Conservation (phyloP, 192 early-diverging fungal genomes). For the Anaeromyces robustus region DNA sequence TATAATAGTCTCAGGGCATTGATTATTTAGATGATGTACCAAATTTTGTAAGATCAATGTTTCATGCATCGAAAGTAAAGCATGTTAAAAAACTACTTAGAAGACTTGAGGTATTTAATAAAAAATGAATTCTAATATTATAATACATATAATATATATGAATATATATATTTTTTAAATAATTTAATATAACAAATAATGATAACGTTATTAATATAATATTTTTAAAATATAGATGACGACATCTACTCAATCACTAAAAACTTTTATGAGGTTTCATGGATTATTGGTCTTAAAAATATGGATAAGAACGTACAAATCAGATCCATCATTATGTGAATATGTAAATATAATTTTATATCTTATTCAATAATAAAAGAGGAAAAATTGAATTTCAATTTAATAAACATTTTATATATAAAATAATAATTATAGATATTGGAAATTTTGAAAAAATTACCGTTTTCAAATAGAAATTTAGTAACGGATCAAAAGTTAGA, state of each 20-base stretch:
- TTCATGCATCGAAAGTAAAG: conserved; percentile 6
- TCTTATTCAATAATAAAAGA: too few relatives aligned
- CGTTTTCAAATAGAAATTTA: neutral
- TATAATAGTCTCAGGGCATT: neutral
- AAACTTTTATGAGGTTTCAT: conserved; percentile 44
- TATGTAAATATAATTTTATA: neutral
- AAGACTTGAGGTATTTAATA: conserved; percentile 8
- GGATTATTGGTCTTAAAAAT: conserved; percentile 61
- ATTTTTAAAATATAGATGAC: neutral
- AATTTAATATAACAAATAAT: conserved; percentile 15
- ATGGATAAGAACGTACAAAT: conserved; percentile 13
- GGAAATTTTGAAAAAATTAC: neutral
- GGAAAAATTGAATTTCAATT: too few relatives aligned
- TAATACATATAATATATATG: neutral
- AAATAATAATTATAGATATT: too few relatives aligned
- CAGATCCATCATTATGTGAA: neutral
- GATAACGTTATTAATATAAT: conserved; percentile 10
- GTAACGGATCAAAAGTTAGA: neutral
- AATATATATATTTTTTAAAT: neutral
- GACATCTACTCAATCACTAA: conserved; percentile 5
- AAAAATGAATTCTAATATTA: neutral
- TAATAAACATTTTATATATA: too few relatives aligned
- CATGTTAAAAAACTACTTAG: conserved; percentile 6
- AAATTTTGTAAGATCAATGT: conserved; percentile 1
- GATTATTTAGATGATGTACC: conserved; percentile 7